Evolutionary conservation across 768 basidiomycete genomes (phyloP).

Genomic region (Melanogaster broomeanus): DNA sequence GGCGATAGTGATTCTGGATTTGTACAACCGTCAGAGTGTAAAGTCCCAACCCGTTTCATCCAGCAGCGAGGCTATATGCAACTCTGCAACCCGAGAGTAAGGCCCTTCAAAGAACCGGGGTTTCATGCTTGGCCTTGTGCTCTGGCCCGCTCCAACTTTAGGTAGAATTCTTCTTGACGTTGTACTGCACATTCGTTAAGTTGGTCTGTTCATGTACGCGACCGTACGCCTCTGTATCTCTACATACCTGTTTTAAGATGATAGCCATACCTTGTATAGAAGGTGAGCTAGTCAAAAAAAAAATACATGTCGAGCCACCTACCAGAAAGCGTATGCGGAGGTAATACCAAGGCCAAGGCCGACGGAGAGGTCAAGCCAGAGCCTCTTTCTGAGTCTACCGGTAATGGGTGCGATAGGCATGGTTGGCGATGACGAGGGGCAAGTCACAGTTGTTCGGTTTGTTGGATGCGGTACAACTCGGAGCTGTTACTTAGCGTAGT

Average conservation of each 20-base stretch:
- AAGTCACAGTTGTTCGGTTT: slow-evolving; percentile 9
- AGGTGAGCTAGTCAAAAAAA: slow-evolving; percentile 27
- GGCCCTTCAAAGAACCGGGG: not conserved
- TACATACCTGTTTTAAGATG: slow-evolving; percentile 75
- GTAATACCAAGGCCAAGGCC: slow-evolving; percentile 76
- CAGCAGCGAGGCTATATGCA: not conserved
- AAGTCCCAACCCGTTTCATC: not conserved
- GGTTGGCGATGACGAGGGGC: slow-evolving; percentile 22
- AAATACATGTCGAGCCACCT: slow-evolving; percentile 33
- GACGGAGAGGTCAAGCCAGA: slow-evolving; percentile 82
- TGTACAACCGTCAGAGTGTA: slow-evolving; percentile 10
- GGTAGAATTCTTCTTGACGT: slow-evolving; percentile 82
- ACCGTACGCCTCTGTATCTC: not conserved
- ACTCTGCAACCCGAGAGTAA: not conserved
- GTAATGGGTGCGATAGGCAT: slow-evolving; percentile 93
- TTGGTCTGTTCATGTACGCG: slow-evolving; percentile 5
- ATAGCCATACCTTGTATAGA: slow-evolving; percentile 67
- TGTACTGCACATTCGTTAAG: slow-evolving; percentile 55
- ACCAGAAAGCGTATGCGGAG: slow-evolving; percentile 85
- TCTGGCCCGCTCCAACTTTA: slow-evolving; percentile 74
- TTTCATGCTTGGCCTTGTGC: slow-evolving; percentile 14
- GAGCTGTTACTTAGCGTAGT: slow-evolving; percentile 12
- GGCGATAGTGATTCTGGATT: not conserved
- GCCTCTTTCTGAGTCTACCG: slow-evolving; percentile 89
- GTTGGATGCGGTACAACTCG: slow-evolving; percentile 31